Evolutionary conservation across 2,329 filamentous ascomycete genomes (phyloP).

Genomic region (Dichotomopilus funicola): DNA sequence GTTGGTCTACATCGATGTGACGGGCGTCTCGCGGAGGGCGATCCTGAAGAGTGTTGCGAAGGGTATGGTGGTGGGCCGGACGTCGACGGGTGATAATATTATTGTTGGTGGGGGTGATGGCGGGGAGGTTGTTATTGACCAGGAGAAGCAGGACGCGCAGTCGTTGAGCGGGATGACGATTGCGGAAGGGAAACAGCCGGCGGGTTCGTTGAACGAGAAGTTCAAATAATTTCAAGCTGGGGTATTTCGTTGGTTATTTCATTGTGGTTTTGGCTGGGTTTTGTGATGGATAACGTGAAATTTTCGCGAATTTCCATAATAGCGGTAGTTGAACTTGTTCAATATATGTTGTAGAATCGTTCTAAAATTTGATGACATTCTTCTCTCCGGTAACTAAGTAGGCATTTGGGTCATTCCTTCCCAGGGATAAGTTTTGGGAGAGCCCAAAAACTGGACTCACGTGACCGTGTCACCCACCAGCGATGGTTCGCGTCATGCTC

Average conservation of each 20-base stretch:
- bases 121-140: conserved; percentile 19
- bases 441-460: too few relatives aligned
- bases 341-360: too few relatives aligned
- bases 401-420: too few relatives aligned
- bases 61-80: conserved; percentile 85
- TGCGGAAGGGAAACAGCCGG: conserved; percentile 20
- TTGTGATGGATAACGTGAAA: background rate
- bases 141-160: conserved; percentile 15
- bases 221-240: conserved; percentile 5
- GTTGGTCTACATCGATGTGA: conserved; percentile 93
- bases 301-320: background rate
- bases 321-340: too few relatives aligned
- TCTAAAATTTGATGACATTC: too few relatives aligned
- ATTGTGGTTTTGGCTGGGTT: background rate
- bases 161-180: conserved; percentile 14
- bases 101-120: conserved; percentile 60
- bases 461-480: too few relatives aligned
- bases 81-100: conserved; percentile 66
- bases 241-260: background rate
- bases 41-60: conserved; percentile 93
- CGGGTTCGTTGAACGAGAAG: conserved; percentile 13
- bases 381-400: too few relatives aligned
- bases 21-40: conserved; percentile 81
- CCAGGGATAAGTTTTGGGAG: too few relatives aligned
- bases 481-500: too few relatives aligned